A percentile compares a stretch with the other conserved stretches of the same genome.
phyloP scores from a whole-genome alignment of 148 eudicot species.

The Polygonum maritimum region DNA sequence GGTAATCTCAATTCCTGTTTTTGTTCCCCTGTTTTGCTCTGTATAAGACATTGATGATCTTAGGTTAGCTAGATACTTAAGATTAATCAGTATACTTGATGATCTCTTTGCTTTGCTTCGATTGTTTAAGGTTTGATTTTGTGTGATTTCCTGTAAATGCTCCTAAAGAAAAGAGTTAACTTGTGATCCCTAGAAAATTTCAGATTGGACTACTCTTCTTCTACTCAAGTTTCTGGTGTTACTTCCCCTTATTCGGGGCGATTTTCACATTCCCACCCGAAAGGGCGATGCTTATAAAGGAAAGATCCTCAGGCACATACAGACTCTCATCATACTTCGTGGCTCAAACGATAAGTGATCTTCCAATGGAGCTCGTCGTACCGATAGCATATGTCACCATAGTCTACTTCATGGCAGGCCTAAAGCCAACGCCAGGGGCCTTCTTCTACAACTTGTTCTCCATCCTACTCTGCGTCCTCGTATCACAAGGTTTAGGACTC shows the following conservation, averaged over 20 bases:
- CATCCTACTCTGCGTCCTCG: slow-evolving; percentile 46
- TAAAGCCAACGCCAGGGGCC: slow-evolving; percentile 25
- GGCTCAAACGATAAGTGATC: slow-evolving; percentile 45
- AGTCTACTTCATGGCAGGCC: slow-evolving; percentile 75
- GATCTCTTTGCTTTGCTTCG: too few species aligned
- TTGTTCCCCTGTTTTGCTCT: background rate
- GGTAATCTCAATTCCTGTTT: slow-evolving; percentile 14
- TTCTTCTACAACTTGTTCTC: slow-evolving; percentile 38
- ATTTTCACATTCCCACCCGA: slow-evolving; percentile 84
- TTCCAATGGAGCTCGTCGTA: slow-evolving; percentile 73
- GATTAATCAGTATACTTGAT: too few species aligned
- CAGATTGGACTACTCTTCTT: slow-evolving; percentile 82
- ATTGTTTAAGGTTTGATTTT: too few species aligned
- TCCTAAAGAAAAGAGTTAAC: too few species aligned
- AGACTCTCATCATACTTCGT: slow-evolving; percentile 68
- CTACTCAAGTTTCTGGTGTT: slow-evolving; percentile 68
- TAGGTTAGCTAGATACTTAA: too few species aligned
- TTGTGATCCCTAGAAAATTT: background rate
- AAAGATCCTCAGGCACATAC: slow-evolving; percentile 81
- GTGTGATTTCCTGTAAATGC: too few species aligned
- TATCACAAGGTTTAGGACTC: slow-evolving; percentile 73
- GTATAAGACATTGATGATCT: too few species aligned
- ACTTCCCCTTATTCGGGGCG: slow-evolving; percentile 64
- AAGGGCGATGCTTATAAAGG: slow-evolving; percentile 50
- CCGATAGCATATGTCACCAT: slow-evolving; percentile 49